Base-by-base conservation (phyloP, 768 basidiomycete species). In the Leccinum subgranulosum region DNA sequence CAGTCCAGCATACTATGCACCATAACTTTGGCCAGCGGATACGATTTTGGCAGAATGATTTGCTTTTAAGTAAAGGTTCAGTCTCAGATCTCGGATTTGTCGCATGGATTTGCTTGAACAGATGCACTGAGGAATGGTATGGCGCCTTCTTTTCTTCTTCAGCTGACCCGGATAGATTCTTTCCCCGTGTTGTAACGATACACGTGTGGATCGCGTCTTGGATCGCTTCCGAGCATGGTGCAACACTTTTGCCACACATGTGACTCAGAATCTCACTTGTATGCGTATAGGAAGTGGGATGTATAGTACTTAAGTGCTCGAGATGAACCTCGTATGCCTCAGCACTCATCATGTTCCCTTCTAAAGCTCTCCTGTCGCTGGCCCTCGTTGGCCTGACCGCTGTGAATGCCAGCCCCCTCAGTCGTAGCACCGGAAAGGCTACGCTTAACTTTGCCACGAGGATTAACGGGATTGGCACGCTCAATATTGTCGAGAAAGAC, bases 321-420 rank as follows among this genome's bases (percentile, higher is more conserved):
- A 39, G 23, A 11, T 39, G 11, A 15, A 6, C 27, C 27, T 54
- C 19, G n/a, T 21, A 49, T 15, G 12, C 34, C 23, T 23, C 43
- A 51, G 54, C 33, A n/a, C 6, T 31, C 39, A 52, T 21, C 51
- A 67, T 66, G 65, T 61, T 66, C 51, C 54, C 39, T 52, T 56
- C 53, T 21, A 59, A 55, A 27, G 53, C 29, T 29, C 49, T 66
- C 39, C 29, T 69, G 25, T 59, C 57, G 3, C 49, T 64, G 12
- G 21, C 64, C 39, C 43, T 69, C 31, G 19, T 64, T 27, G 36
- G 56, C 27, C 23, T 64, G 6, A 29, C 63, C 10, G 48, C 36
- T 21, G 67, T 60, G 19, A 52, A 56, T 12, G 67, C 67, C 11
- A 61, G 55, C 19, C 65, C 61, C 23, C 28, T 66, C 31, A 14